Conservation (phyloP, 495 filamentous ascomycete species). For the Xylaria intraflava region DNA sequence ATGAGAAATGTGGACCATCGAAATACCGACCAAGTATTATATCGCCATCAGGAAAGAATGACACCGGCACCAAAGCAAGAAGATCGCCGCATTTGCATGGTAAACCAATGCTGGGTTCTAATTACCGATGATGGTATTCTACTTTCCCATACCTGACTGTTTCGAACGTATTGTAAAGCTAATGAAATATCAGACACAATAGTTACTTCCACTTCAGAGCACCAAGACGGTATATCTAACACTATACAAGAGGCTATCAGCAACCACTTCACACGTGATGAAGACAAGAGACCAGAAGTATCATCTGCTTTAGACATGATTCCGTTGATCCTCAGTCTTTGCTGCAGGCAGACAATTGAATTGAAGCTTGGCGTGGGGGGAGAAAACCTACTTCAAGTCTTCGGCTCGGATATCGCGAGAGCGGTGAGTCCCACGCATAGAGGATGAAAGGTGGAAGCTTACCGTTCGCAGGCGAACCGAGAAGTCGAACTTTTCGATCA, state of each 20-base stretch:
- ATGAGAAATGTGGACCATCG: not conserved
- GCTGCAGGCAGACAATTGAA: not conserved
- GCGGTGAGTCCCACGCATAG: not conserved
- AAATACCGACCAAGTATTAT: not conserved
- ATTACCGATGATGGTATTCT: not conserved
- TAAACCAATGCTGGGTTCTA: not conserved
- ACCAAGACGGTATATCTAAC: not conserved
- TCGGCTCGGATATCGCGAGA: not conserved
- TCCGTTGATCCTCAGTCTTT: not conserved
- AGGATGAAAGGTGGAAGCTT: not conserved
- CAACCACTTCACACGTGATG: not conserved
- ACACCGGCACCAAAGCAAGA: not conserved
- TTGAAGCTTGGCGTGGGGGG: not conserved
- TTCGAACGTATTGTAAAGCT: not conserved
- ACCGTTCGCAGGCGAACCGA: not conserved
- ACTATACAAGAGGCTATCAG: not conserved
- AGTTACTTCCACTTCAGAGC: not conserved
- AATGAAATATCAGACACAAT: not conserved
- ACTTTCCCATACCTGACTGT: not conserved
- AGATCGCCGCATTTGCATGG: not conserved
- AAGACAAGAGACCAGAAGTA: not conserved
- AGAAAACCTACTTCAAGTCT: not conserved
- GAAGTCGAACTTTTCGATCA: not conserved
- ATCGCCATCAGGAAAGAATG: not conserved
- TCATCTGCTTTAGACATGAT: not conserved